Evolutionary conservation across 2,329 filamentous ascomycete species (phyloP).

Genomic region (Microcyclospora pomicola): DNA sequence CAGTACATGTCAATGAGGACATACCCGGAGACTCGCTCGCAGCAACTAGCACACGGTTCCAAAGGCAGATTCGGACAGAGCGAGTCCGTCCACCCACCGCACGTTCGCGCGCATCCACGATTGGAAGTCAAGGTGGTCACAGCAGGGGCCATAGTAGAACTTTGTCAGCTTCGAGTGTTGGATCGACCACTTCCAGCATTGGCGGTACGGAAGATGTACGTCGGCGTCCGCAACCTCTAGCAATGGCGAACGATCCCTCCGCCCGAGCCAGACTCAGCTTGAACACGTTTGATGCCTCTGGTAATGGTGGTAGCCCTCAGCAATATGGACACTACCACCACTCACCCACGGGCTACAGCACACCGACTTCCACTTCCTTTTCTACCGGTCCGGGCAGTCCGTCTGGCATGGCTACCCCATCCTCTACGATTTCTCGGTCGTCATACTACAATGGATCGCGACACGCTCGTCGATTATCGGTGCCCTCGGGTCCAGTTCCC

Average conservation of each 20-base stretch:
- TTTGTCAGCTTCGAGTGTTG: slow-evolving; percentile 76
- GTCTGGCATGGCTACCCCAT: slow-evolving; percentile 57
- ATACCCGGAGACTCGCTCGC: slow-evolving; percentile 89
- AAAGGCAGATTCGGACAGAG: slow-evolving; percentile 81
- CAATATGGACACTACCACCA: slow-evolving; percentile 52
- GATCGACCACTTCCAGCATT: slow-evolving; percentile 57
- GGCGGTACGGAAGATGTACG: slow-evolving; percentile 53
- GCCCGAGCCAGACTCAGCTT: slow-evolving; percentile 49
- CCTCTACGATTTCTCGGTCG: slow-evolving; percentile 52
- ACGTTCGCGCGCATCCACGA: slow-evolving; percentile 63
- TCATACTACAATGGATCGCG: slow-evolving; percentile 61
- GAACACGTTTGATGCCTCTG: slow-evolving; percentile 46
- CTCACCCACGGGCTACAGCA: slow-evolving; percentile 63
- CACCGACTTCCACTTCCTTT: slow-evolving; percentile 71
- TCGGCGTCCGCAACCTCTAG: slow-evolving; percentile 63
- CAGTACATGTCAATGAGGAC: slow-evolving; percentile 93
- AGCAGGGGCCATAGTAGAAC: slow-evolving; percentile 70
- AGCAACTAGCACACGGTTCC: slow-evolving; percentile 80
- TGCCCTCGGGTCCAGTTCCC: slow-evolving; percentile 61
- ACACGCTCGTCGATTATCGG: slow-evolving; percentile 66
- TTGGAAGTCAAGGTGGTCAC: slow-evolving; percentile 53
- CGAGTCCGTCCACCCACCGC: slow-evolving; percentile 60
- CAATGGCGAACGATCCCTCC: slow-evolving; percentile 57
- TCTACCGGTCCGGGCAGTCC: slow-evolving; percentile 66
- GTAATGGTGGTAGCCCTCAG: slow-evolving; percentile 45